These are phyloP conservation scores for Suillus ampliporus DNA, from an alignment of 768 basidiomycete species.

Conservation along the genomic window DNA sequence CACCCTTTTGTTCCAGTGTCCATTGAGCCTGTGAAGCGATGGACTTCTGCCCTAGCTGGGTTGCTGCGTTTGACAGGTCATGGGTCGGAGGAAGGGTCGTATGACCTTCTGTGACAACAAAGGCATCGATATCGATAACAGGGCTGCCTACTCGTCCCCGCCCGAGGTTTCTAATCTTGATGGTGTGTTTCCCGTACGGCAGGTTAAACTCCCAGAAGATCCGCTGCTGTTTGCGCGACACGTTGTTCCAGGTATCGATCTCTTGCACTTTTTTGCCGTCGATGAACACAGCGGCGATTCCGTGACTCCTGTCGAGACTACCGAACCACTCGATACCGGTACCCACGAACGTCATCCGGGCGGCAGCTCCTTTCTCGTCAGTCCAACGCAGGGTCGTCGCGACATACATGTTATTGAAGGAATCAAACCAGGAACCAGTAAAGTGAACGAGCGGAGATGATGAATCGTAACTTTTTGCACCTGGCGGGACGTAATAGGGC, in stretches of 20 bases:
- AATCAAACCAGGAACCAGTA: conserved; percentile 61
- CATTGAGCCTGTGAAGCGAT: conserved; percentile 40
- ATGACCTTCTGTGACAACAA: conserved; percentile 62
- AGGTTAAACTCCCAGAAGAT: conserved; percentile 67
- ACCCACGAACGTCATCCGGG: conserved; percentile 68
- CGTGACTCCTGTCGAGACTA: conserved; percentile 56
- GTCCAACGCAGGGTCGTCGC: conserved; percentile 58
- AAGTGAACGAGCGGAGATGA: conserved; percentile 70
- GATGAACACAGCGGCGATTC: conserved; percentile 60
- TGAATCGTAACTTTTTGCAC: conserved; percentile 74
- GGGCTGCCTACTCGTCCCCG: conserved; percentile 43
- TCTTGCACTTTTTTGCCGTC: conserved; percentile 54
- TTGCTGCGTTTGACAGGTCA: conserved; percentile 1
- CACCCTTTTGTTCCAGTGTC: conserved; percentile 66
- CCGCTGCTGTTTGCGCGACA: conserved; percentile 59
- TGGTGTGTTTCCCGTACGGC: conserved; percentile 54
- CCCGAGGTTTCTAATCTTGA: conserved; percentile 67
- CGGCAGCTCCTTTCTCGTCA: conserved; percentile 50
- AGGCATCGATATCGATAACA: conserved; percentile 63
- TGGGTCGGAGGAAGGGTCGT: neutral
- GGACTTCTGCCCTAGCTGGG: neutral
- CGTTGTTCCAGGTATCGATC: conserved; percentile 51
- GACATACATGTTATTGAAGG: conserved; percentile 56
- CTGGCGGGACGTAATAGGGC: conserved; percentile 77
- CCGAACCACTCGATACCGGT: conserved; percentile 85